phyloP scores from a whole-genome alignment of 1,139 yeast species.

The Debaryomyces subglobosus region DNA sequence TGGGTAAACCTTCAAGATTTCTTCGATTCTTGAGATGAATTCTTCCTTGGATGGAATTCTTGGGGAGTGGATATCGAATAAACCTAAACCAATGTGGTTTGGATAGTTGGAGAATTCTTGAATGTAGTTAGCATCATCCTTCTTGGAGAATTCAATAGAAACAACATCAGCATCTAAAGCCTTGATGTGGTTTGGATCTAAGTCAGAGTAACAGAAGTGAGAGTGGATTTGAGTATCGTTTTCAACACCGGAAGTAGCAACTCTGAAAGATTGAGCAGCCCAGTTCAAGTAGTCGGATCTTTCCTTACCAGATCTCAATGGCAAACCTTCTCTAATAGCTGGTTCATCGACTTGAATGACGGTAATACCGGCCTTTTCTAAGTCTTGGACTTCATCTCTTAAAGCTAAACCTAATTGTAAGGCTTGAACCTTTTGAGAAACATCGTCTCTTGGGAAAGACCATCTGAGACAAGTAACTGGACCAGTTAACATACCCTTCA shows the following conservation, averaged over 20 bases:
- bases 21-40: conserved; percentile 89
- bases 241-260: conserved; percentile 97
- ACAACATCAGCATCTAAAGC: conserved; percentile 99
- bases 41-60: conserved; percentile 98
- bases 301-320: conserved; percentile 96
- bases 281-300: conserved; percentile 95
- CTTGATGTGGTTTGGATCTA: conserved; percentile 99
- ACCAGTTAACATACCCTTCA: conserved; percentile 99
- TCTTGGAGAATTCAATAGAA: conserved; percentile 98
- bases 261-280: conserved; percentile 99
- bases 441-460: conserved; percentile 99
- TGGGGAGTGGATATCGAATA: conserved; percentile 99
- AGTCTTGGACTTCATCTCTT: conserved; percentile 97
- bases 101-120: conserved; percentile 98
- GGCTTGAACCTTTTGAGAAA: conserved; percentile 92
- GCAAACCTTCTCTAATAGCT: conserved; percentile 99
- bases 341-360: conserved; percentile 99
- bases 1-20: conserved; percentile 95
- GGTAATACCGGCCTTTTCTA: conserved; percentile 97
- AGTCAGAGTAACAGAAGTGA: conserved; percentile 99
- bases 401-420: conserved; percentile 96
- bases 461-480: conserved; percentile 99
- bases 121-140: conserved; percentile 97
- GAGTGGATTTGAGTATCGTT: conserved; percentile 98
- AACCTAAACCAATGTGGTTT: conserved; percentile 99